phyloP scores from a whole-genome alignment of 139 green algal genomes.

The Auxenochlorella pyrenoidosa region DNA sequence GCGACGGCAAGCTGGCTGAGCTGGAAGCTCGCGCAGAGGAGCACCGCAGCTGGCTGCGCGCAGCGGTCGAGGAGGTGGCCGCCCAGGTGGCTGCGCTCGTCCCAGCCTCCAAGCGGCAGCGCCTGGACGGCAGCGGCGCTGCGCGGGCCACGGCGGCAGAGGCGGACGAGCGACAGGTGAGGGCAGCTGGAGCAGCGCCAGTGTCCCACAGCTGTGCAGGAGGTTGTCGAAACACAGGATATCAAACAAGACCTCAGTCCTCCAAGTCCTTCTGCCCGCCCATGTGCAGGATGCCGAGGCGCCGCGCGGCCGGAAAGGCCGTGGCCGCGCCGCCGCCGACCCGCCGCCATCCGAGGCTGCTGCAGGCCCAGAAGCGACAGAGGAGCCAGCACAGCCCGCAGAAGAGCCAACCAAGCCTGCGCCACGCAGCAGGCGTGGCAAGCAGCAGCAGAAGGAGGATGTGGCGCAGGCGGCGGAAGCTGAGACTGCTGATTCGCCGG shows the following conservation, averaged over 20 bases:
- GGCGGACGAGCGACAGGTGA: conserved; percentile 1
- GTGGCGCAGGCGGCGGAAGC: not conserved
- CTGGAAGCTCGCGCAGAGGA: conserved; percentile 23
- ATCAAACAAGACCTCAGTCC: no score
- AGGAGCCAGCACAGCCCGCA: not conserved
- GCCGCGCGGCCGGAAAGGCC: not conserved
- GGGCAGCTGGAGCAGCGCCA: not conserved
- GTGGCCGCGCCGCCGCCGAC: not conserved
- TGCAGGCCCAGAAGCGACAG: not conserved
- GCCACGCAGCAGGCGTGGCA: not conserved
- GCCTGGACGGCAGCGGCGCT: conserved; percentile 2
- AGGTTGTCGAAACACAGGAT: no score
- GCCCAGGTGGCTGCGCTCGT: conserved; percentile 18
- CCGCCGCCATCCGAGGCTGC: not conserved
- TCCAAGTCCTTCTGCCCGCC: no score
- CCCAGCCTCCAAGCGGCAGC: conserved; percentile 36
- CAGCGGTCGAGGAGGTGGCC: conserved; percentile 22
- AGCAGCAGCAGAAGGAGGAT: not conserved
- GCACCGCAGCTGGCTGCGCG: conserved; percentile 26
- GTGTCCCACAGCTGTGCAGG: no score
- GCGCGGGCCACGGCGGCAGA: not conserved
- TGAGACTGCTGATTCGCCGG: not conserved
- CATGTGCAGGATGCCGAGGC: not conserved
- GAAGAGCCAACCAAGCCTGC: not conserved
- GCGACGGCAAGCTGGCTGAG: conserved; percentile 29